Conservation (phyloP, 2,329 filamentous ascomycete genomes). For the Diaporthe eres region DNA sequence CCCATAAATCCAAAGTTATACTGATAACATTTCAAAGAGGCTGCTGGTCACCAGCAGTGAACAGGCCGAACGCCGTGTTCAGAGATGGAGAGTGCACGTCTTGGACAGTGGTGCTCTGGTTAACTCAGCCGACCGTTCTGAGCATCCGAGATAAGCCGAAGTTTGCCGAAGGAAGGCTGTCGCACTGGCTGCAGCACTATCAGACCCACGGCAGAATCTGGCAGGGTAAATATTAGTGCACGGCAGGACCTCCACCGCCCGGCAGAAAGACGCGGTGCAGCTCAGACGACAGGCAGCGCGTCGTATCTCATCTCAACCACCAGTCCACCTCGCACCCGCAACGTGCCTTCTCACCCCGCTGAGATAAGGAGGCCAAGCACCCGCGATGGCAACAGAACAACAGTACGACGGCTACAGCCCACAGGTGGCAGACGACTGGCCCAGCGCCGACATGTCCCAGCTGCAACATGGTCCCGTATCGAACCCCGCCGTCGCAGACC, state of each 20-base stretch:
- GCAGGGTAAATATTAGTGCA: accelerated
- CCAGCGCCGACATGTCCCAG: background rate
- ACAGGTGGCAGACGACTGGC: background rate
- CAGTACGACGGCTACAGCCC: conserved; percentile 1
- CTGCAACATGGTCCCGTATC: background rate
- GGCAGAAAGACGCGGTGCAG: background rate
- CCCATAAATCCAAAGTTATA: background rate
- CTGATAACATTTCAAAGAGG: background rate
- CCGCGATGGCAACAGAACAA: conserved; percentile 16
- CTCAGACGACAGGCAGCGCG: conserved; percentile 3
- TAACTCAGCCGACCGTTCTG: conserved; percentile 7
- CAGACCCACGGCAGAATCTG: accelerated
- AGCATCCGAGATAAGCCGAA: background rate
- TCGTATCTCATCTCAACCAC: conserved; percentile 23
- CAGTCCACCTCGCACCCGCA: background rate
- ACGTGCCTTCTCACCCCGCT: conserved; percentile 3
- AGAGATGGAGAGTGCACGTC: background rate
- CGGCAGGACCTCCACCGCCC: conserved; percentile 2
- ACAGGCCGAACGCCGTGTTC: background rate
- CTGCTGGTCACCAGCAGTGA: background rate
- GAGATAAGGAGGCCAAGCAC: conserved; percentile 6
- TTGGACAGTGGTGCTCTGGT: background rate
- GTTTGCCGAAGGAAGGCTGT: background rate
- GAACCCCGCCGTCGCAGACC: background rate
- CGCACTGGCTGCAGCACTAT: background rate